Evolutionary conservation across 176 grass and related monocot genomes (phyloP), one percentile per base, ranked within the genome.

Genomic region (Eragrostis nindensis): DNA sequence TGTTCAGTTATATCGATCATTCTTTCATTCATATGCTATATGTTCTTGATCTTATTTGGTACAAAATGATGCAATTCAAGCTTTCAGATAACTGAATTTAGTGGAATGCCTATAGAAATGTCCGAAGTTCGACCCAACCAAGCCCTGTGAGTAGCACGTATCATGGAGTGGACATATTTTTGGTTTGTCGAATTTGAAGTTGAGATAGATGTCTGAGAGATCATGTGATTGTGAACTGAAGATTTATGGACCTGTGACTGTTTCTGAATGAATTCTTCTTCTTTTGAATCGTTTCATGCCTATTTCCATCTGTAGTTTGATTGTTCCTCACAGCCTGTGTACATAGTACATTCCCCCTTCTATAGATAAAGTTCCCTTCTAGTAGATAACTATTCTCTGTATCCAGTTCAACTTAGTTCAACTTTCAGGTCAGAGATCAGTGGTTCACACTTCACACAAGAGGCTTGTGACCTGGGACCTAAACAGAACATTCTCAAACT

Each of bases 1-100:
- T 72, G 64, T 59, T 85, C n/a, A 60, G 30, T 65, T 82, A 50
- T 82, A 60, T 36, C 73, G 48, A 72, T 66, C 57, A 89, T 89
- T 89, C 82, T 89, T 89, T 86, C 65, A 82, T 89, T 89, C 66
- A 42, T 60, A 25, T 42, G 72, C 1, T 18, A 9, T 40, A 22
- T 48, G 25, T 70, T 79, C n/a, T 53, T 78, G 4, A 42, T 5
- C 17, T n/a, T 3, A 70, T 26, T 48, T 71, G 9, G 11, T 78
- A 16, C 0, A 52, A 47, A 22, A 48, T 70, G 56, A 52, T 45
- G 21, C 47, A 8, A 26, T 79, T 76, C 48, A 69, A 52, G 32
- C 11, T 11, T 40, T 14, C 19, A 27, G 32, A 49, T 70, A 11
- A 1, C 65, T 54, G 44, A 29, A 30, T 22, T 27, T 13, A 4